Base-by-base conservation (phyloP, 768 basidiomycete species). In the Filobasidium wieringae region DNA sequence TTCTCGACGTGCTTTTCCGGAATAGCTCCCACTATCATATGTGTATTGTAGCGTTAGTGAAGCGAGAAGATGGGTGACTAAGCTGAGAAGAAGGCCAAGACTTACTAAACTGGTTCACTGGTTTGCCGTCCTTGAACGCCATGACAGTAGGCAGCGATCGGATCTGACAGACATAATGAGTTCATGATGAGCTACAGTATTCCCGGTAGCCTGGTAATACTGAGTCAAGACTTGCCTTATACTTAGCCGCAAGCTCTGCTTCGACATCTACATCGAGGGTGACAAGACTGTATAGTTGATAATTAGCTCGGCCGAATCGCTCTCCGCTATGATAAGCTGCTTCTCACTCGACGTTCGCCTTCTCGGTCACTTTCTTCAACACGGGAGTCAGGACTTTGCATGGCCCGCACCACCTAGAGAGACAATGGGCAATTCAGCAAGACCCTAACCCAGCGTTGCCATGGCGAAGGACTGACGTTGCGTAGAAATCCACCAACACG, bases 111-210 rank as follows among this genome's bases (percentile, higher is more conserved):
- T 81, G 76, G 43, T 73, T 73, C n/a, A 83, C 75, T 1, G 73
- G 75, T 62, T 80, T 66, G 17, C 85, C 86, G 49, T 83, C 78
- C 57, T 77, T 79, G 75, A 88, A 88, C 3, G 85, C 87, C 57
- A 86, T 75, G 30, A 89, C 85, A 0, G 87, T 88, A 2, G 87
- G 87, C n/a, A 89, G 72, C 15, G 84, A 79, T n/a, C 77, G 74
- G 59, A 88, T 77, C 87, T 89, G 62, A 14, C 34, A 32, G 34
- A 39, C 15, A 27, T n/a, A 26, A 45, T 26, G 55, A 34, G 12
- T 12, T 32, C 34, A 27, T 34, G 9, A 14, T 7, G 22, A 50
- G 4, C n/a, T 54, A 67, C 36, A 37, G 32, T 53, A 55, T 41
- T 2, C 12, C 40, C 5, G 41, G 26, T 45, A 22, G 12, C 2